These are phyloP conservation scores for Caloboletus inedulis DNA, from an alignment of 1,284 basidiomycete species.

Conservation along the genomic window DNA sequence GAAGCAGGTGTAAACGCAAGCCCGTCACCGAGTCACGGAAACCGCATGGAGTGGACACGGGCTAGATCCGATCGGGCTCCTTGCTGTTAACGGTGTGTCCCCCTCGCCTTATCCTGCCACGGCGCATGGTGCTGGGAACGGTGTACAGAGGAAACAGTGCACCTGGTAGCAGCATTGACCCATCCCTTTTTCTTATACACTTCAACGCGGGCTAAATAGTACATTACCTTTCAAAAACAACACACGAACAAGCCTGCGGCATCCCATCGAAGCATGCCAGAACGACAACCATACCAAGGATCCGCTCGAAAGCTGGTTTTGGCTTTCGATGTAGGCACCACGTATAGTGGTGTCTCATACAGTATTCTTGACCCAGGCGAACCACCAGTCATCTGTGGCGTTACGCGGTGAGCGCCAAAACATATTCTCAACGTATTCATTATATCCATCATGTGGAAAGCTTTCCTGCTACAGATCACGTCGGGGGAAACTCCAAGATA, in stretches of 20 bases:
- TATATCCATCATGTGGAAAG: slow-evolving; percentile 27
- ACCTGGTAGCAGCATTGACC: background rate
- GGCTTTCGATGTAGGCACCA: slow-evolving; percentile 52
- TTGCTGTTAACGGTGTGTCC: background rate
- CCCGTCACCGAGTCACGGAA: background rate
- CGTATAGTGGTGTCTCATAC: slow-evolving; percentile 50
- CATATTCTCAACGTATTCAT: background rate
- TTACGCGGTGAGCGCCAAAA: slow-evolving; percentile 39
- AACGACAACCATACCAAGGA: slow-evolving; percentile 35
- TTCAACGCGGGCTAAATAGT: background rate
- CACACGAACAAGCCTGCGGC: background rate
- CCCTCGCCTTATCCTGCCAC: slow-evolving; percentile 21
- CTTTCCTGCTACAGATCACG: slow-evolving; percentile 51
- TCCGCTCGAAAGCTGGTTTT: slow-evolving; percentile 41
- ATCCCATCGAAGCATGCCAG: slow-evolving; percentile 25
- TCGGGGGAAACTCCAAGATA: slow-evolving; percentile 53
- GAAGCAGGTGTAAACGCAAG: background rate
- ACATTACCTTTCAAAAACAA: slow-evolving; percentile 20
- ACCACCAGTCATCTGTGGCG: slow-evolving; percentile 40
- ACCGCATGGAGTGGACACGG: slow-evolving; percentile 5
- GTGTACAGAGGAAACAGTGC: background rate
- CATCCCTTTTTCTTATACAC: background rate
- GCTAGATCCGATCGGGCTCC: slow-evolving; percentile 14
- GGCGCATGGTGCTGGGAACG: slow-evolving; percentile 3
- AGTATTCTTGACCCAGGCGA: slow-evolving; percentile 44